Base-by-base conservation (phyloP, 352 stramenopile genomes). In the Pythium vanterpoolii region DNA sequence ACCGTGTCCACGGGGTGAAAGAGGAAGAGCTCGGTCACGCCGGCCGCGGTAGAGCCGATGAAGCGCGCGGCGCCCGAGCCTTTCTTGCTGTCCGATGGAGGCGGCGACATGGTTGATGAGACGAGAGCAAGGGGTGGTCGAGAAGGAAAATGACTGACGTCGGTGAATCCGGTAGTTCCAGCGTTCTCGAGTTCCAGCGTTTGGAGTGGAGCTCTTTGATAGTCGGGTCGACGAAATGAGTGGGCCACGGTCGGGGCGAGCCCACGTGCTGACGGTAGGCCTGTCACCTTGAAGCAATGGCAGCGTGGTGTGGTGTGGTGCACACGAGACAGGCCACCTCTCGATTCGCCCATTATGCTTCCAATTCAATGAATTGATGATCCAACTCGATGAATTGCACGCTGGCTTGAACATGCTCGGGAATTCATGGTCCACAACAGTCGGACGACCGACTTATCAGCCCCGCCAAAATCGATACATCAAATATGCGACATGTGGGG, bases 1-100 rank as follows among this genome's bases (percentile, higher is more conserved):
- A 98, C 79, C 24, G 94, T 98, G 72, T 98, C 93, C 42, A 98
- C 91, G 4, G 93, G 92, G 75, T 98, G 94, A 75, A 98, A 98
- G 54, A 98, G 88, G 64, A 96, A 81, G 43, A 98, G 89, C 73
- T 98, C 94, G 23, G 85, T 92, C 31, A 98, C 76, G n/a, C 94
- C 93, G 23, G 94, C 95, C 56, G 86, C 80, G 26, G 90, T 96
- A 46, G 89, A 97, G 47, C 94, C 94, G 27, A 98, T 77, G 44
- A 98, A 82, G 52, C 93, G 87, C 60, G 79, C 86, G 19, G 80
- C 75, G 43, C 73, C 77, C n/a, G 65, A 61, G 58, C 77, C 62
- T 5, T 64, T 67, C 26, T 61, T 71, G 21, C 52, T 57, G 55
- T 86, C 81, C 38, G 85, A 74, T 19, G 63, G 77, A 27, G 68